Evolutionary conservation across 2,329 filamentous ascomycete genomes (phyloP).

Genomic region (Phyllosticta citriasiana): DNA sequence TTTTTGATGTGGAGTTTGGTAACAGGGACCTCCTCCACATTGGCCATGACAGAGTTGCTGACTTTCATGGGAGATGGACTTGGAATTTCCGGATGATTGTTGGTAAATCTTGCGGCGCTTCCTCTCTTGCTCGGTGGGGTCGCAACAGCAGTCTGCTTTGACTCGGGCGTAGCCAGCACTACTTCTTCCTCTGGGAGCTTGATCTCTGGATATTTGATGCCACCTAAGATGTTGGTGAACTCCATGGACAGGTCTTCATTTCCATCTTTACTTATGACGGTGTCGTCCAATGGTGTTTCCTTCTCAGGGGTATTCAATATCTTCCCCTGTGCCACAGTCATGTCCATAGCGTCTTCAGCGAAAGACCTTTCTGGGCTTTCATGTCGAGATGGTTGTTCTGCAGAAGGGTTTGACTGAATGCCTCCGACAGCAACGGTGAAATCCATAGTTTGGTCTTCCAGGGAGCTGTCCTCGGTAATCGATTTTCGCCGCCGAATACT

Average conservation of each 20-base stretch:
- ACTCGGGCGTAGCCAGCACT: constrained; percentile 14
- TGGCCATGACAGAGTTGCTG: constrained; percentile 2
- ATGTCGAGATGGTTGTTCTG: constrained; percentile 11
- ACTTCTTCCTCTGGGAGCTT: not conserved
- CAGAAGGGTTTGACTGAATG: constrained; percentile 18
- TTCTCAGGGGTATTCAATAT: constrained; percentile 18
- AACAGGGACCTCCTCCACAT: not conserved
- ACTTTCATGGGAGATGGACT: constrained; percentile 8
- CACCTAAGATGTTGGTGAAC: constrained; percentile 39
- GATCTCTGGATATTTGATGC: constrained; percentile 20
- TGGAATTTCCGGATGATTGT: constrained; percentile 8
- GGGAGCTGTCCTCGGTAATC: constrained; percentile 23
- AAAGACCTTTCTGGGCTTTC: constrained; percentile 19
- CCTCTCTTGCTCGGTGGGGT: constrained; percentile 10
- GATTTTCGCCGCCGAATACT: constrained; percentile 31
- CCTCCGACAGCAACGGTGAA: constrained; percentile 28
- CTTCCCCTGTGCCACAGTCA: constrained; percentile 28
- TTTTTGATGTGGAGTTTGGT: constrained; percentile 18
- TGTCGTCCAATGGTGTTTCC: not conserved
- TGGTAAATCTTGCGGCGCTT: constrained; percentile 9
- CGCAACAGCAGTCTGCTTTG: not conserved
- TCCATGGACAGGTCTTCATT: constrained; percentile 45
- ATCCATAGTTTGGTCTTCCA: constrained; percentile 33
- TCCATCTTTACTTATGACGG: constrained; percentile 14
- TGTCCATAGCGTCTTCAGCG: constrained; percentile 30